These are phyloP conservation scores for Amphichorda felina DNA, from an alignment of 2,329 filamentous ascomycete species.

Conservation along the genomic window DNA sequence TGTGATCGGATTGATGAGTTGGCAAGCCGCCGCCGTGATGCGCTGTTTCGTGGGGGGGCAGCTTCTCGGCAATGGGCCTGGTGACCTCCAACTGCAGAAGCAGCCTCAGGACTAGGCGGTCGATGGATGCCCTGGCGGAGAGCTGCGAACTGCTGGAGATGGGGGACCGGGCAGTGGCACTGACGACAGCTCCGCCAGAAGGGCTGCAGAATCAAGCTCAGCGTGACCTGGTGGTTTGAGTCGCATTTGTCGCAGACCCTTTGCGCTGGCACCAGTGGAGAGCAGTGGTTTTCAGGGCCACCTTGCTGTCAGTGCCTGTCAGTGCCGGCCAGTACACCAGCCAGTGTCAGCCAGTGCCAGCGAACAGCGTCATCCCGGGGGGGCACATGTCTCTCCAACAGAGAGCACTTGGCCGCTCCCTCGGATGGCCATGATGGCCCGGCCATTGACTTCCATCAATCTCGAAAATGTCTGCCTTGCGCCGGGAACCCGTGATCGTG, in stretches of 20 bases:
- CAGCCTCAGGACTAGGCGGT: background rate
- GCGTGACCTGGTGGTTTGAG: slow-evolving; percentile 1
- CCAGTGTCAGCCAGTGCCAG: background rate
- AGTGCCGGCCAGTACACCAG: background rate
- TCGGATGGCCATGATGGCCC: background rate
- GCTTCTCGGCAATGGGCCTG: slow-evolving; percentile 24
- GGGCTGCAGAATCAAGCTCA: background rate
- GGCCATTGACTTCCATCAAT: background rate
- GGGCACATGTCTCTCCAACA: background rate
- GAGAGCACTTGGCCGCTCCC: background rate
- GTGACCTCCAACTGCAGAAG: background rate
- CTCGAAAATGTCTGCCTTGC: background rate
- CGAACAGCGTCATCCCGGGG: background rate
- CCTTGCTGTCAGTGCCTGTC: no score
- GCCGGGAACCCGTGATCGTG: background rate
- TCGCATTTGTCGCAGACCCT: slow-evolving; percentile 5
- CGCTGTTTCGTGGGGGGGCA: slow-evolving; percentile 18
- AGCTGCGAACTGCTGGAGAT: background rate
- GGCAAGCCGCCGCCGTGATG: background rate
- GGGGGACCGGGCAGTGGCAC: background rate
- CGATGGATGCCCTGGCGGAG: no score
- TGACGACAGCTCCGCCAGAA: background rate
- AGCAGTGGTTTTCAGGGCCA: background rate
- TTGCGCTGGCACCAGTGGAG: slow-evolving; percentile 5
- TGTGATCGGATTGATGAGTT: background rate